These are phyloP conservation scores for Colletotrichum spinosum DNA, from an alignment of 2,329 filamentous ascomycete species.

Conservation along the genomic window DNA sequence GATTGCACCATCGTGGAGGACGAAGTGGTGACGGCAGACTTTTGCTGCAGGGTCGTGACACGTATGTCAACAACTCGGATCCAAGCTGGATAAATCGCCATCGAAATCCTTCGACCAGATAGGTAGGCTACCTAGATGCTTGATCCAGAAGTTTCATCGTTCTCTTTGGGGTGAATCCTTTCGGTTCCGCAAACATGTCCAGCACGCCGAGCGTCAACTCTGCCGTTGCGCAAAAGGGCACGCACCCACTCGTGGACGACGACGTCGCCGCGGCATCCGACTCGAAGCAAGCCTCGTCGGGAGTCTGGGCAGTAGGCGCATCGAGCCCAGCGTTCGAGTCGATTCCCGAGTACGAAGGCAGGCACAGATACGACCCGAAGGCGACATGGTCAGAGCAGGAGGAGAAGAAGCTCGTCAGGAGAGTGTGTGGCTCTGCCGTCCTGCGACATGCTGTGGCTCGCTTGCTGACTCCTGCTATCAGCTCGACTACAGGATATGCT, in stretches of 20 bases:
- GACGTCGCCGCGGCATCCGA: not conserved
- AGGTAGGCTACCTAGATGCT: not conserved
- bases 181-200: conserved; percentile 3
- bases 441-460: not conserved
- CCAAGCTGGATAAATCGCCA: not conserved
- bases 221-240: conserved; percentile 1
- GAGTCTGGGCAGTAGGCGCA: conserved; percentile 26
- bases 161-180: not conserved
- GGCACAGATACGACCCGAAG: conserved; percentile 68
- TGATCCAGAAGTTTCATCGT: not conserved
- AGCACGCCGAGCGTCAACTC: conserved; percentile 20
- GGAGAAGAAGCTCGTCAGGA: conserved; percentile 65
- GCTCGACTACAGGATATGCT: conserved; percentile 46
- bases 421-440: conserved; percentile 49
- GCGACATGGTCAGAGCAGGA: conserved; percentile 69
- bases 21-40: conserved; percentile 18
- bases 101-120: not conserved
- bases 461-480: conserved; percentile 33
- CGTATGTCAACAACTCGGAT: not conserved
- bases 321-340: conserved; percentile 55
- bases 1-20: conserved; percentile 25
- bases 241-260: not conserved
- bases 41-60: not conserved
- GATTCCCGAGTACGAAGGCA: conserved; percentile 66
- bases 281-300: conserved; percentile 6